phyloP scores from a whole-genome alignment of 176 grass and related monocot genomes.

The Stipa capillata region DNA sequence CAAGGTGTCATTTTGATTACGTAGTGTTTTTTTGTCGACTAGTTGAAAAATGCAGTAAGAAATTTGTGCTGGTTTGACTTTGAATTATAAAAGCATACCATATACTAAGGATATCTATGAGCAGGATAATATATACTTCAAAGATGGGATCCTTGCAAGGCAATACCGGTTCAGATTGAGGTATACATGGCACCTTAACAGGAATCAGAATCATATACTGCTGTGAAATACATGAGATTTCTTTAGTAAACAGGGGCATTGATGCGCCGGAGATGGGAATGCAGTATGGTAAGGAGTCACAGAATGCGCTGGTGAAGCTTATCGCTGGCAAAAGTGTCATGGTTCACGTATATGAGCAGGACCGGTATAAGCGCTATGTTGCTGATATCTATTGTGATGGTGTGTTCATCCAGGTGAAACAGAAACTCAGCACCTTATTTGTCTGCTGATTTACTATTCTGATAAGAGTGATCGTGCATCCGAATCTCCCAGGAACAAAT shows the following conservation, averaged over 20 bases:
- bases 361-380: background rate
- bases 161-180: slow-evolving; percentile 67
- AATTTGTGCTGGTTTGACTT: background rate
- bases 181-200: slow-evolving; percentile 6
- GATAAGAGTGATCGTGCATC: background rate
- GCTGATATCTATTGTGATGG: background rate
- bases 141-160: slow-evolving; percentile 34
- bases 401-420: background rate
- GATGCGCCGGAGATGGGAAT: slow-evolving; percentile 54
- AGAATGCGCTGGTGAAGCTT: slow-evolving; percentile 41
- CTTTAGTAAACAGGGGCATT: slow-evolving; percentile 32
- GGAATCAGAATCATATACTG: too few relatives aligned
- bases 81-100: background rate
- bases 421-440: too few relatives aligned
- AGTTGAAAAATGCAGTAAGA: background rate
- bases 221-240: background rate
- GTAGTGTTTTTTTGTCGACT: background rate
- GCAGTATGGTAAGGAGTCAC: slow-evolving; percentile 47
- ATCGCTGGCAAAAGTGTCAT: slow-evolving; percentile 30
- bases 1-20: background rate
- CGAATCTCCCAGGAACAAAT: background rate
- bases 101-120: background rate
- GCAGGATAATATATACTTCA: slow-evolving; percentile 20
- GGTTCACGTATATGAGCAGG: slow-evolving; percentile 21
- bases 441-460: too few relatives aligned